These are phyloP conservation scores for Apiotrichum montevideense DNA, from an alignment of 1,284 basidiomycete species.

Conservation along the genomic window DNA sequence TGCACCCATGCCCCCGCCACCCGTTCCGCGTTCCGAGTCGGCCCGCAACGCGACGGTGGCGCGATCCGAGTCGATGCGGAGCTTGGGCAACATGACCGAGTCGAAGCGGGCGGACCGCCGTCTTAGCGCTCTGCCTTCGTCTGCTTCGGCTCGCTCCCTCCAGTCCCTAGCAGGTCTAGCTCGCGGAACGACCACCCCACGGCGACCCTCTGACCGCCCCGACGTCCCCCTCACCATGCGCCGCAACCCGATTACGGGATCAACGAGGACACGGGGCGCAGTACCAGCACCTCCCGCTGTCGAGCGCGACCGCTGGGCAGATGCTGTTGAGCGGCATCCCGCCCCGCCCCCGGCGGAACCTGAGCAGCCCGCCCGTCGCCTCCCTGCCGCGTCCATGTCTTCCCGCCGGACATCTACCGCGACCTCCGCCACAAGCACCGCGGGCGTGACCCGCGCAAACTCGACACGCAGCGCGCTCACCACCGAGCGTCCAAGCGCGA, in stretches of 20 bases:
- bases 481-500: neutral
- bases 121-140: neutral
- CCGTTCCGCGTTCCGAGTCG: constrained; percentile 2
- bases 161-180: neutral
- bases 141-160: neutral
- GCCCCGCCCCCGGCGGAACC: neutral
- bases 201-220: constrained; percentile 1
- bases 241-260: neutral
- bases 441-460: neutral
- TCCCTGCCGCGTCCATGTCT: neutral
- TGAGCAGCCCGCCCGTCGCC: neutral
- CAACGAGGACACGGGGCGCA: neutral
- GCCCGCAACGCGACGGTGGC: neutral
- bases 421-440: neutral
- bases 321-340: constrained; percentile 10
- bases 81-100: neutral
- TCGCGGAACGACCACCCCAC: neutral
- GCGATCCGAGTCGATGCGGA: constrained; percentile 2
- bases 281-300: neutral
- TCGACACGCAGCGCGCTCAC: neutral
- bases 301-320: constrained; percentile 11
- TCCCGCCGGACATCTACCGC: neutral
- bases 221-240: constrained; percentile 14
- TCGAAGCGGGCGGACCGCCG: neutral
- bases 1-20: neutral